phyloP scores from a whole-genome alignment of 1,284 basidiomycete species.

The Neolentinus lepideus region DNA sequence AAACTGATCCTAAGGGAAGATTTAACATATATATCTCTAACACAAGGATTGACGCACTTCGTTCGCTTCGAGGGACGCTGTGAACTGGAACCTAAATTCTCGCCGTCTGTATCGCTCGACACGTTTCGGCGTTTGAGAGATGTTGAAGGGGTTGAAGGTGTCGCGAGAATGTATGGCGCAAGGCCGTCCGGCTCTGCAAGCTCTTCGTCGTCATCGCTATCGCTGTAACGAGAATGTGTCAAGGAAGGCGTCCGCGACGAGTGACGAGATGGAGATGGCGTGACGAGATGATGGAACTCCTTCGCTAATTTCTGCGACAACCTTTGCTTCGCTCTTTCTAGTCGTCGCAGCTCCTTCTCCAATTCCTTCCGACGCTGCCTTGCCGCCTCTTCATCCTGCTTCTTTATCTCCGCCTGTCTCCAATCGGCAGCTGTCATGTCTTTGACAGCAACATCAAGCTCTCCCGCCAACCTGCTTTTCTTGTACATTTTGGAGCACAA shows the following conservation, averaged over 20 bases:
- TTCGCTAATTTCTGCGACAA: background rate
- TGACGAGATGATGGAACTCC: background rate
- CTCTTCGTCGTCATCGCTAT: background rate
- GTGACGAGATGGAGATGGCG: background rate
- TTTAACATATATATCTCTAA: too few species aligned
- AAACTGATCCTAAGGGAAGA: too few species aligned
- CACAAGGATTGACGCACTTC: background rate
- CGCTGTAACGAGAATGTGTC: background rate
- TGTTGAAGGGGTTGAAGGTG: too few species aligned
- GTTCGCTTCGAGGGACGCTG: background rate
- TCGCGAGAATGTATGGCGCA: too few species aligned
- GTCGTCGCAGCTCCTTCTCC: slow-evolving; percentile 8
- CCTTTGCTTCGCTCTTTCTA: slow-evolving; percentile 7
- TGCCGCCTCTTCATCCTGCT: slow-evolving; percentile 6
- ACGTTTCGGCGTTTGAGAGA: too few species aligned
- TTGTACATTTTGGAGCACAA: slow-evolving; percentile 24
- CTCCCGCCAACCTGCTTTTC: slow-evolving; percentile 19
- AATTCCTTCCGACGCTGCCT: background rate
- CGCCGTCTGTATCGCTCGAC: too few species aligned
- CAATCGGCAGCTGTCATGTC: slow-evolving; percentile 16
- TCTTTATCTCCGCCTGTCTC: slow-evolving; percentile 7
- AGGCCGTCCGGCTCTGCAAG: background rate
- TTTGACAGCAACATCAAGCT: slow-evolving; percentile 19
- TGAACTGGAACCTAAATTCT: background rate
- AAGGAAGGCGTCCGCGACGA: background rate